Conservation (phyloP, 176 grass and related monocot genomes). For the Thinopyrum elongatum region DNA sequence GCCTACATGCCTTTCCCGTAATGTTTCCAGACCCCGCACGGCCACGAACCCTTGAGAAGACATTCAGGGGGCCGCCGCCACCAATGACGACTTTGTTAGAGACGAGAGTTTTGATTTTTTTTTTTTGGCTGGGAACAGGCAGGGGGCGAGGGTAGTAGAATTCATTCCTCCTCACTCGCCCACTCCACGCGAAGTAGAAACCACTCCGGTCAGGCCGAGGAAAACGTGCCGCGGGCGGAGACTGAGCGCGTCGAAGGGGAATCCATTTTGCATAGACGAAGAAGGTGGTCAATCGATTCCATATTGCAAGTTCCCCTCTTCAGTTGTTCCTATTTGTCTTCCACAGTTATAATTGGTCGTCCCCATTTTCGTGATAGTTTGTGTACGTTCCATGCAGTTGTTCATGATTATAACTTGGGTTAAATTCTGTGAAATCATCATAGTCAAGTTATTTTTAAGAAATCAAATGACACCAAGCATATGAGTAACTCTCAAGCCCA, state of each 20-base stretch:
- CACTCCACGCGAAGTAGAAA: too few relatives aligned
- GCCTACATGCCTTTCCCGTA: neutral
- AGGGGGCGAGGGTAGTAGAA: too few relatives aligned
- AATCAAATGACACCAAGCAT: neutral
- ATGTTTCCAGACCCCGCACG: neutral
- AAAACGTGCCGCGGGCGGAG: too few relatives aligned
- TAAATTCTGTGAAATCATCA: neutral
- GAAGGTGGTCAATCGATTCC: too few relatives aligned
- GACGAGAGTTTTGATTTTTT: too few relatives aligned
- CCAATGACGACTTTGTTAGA: too few relatives aligned
- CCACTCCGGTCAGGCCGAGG: too few relatives aligned
- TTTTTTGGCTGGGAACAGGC: too few relatives aligned
- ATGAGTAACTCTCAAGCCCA: neutral
- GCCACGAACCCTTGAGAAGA: constrained; percentile 29
- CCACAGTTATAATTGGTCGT: neutral
- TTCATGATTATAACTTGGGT: neutral
- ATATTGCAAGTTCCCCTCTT: neutral
- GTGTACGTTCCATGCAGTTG: neutral
- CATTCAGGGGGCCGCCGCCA: constrained; percentile 41
- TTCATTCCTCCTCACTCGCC: too few relatives aligned
- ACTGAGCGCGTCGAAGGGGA: too few relatives aligned
- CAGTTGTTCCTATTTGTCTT: neutral
- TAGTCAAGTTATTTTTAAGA: neutral
- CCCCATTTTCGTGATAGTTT: neutral
- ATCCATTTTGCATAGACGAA: too few relatives aligned